Base-by-base conservation (phyloP, 1,284 basidiomycete genomes). In the Cutaneotrichosporon sp. region DNA sequence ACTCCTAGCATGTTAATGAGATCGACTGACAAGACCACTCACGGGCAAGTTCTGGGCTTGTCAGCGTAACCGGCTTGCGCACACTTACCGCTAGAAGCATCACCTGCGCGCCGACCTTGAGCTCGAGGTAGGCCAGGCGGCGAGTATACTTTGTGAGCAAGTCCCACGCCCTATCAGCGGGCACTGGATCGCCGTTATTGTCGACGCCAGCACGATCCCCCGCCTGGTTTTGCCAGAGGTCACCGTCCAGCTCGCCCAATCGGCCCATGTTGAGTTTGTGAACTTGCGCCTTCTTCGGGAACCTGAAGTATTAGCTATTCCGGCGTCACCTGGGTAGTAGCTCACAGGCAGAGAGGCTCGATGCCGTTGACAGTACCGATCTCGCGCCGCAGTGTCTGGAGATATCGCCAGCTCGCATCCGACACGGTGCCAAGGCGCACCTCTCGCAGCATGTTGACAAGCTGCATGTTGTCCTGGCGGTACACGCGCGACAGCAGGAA, bases 401-500 rank as follows among this genome's bases (percentile, higher is more conserved):
- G 49, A 0, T 63, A 13, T 4, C 21, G 22, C 8, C 56, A 39
- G 18, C 68, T 59, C 7, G 58, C 52, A 2, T 43, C 22, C 1
- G 45, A 46, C 14, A 69, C 48, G 0, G 8, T 2, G 0, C 71
- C 72, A 10, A 56, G 51, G 14, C 72, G 61, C 52, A 74, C 63
- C 14, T 54, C 65, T 54, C 77, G 76, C 33, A 73, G 58, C 3
- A 69, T 55, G 7, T 51, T 47, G 17, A 74, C 62, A 40, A 74
- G 72, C 5, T 17, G 55, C 41, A 72, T 68, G 51, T 81, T 79
- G 37, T 76, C 77, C 55, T 82, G 80, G 41, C 80, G 71, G 69
- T 93, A 97, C 7, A 97, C 92, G 60, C 87, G 84, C 0, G 84
- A 88, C 4, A 97, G 59, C 13, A 60, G 46, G 17, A 55, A 41